Evolutionary conservation across 495 filamentous ascomycete species (phyloP).

Genomic region (Clohesyomyces aquaticus): DNA sequence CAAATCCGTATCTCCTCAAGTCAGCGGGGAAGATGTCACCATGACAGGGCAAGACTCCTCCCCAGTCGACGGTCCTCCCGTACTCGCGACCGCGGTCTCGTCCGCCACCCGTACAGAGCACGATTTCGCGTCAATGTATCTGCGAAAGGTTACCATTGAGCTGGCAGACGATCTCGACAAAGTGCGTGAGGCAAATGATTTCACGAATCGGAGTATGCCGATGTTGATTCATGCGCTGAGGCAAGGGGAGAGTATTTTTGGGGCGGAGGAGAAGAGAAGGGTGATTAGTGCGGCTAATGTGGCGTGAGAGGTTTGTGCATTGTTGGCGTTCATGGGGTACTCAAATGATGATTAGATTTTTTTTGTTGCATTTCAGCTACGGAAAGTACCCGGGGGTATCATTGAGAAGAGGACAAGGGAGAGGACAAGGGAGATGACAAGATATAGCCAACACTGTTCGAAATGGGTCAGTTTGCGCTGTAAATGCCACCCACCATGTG

Average conservation of each 20-base stretch:
- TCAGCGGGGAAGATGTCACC: not conserved
- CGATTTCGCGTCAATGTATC: slow-evolving; percentile 53
- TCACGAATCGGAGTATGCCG: slow-evolving; percentile 62
- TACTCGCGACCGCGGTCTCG: not conserved
- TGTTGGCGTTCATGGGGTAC: too few relatives aligned
- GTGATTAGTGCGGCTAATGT: slow-evolving; percentile 17
- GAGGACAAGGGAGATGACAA: not conserved
- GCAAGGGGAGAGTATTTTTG: slow-evolving; percentile 55
- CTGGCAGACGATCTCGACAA: slow-evolving; percentile 74
- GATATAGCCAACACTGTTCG: not conserved
- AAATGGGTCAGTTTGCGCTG: not conserved
- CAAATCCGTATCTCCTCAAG: not conserved
- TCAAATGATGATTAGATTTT: too few relatives aligned
- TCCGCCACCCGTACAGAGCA: slow-evolving; percentile 6
- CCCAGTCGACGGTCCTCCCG: not conserved
- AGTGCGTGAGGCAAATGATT: slow-evolving; percentile 68
- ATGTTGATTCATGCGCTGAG: slow-evolving; percentile 67
- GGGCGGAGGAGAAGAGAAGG: slow-evolving; percentile 45
- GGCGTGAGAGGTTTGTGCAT: not conserved
- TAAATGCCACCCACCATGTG: not conserved
- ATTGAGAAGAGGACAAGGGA: not conserved
- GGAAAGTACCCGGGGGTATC: not conserved
- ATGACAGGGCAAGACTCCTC: not conserved
- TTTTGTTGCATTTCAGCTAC: not conserved
- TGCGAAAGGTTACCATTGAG: slow-evolving; percentile 65